Percentiles rank a stretch among this genome's conserved stretches.
phyloP scores from a whole-genome alignment of 1,139 yeast genomes.

The Lodderomyces pseudojiufengensis region DNA sequence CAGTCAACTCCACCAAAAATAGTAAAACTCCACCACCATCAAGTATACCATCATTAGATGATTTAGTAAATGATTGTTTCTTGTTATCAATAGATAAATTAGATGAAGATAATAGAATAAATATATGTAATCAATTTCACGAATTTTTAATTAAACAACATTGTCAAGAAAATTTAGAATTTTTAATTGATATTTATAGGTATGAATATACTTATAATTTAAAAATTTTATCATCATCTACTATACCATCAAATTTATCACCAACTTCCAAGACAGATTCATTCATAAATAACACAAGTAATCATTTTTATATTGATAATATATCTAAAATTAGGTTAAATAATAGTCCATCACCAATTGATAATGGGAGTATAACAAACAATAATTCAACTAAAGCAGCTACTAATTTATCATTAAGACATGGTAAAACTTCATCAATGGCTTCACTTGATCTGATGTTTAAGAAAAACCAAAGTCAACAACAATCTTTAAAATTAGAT shows the following conservation, averaged over 20 bases:
- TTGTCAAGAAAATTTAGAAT: constrained; percentile 45
- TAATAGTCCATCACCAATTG: constrained; percentile 5
- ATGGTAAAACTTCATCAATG: constrained; percentile 6
- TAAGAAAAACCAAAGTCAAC: constrained; percentile 2
- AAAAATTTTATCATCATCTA: constrained; percentile 2
- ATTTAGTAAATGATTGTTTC: constrained; percentile 25
- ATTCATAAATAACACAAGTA: constrained; percentile 2
- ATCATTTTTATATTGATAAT: not conserved
- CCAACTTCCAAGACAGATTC: too few species aligned
- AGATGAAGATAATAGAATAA: constrained; percentile 12
- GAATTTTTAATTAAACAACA: constrained; percentile 25
- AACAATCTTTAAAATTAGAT: constrained; percentile 13
- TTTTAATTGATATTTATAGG: constrained; percentile 43
- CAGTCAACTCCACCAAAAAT: not conserved
- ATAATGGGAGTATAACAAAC: too few species aligned
- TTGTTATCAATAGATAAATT: constrained; percentile 20
- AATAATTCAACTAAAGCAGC: too few species aligned
- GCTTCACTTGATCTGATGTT: constrained; percentile 6
- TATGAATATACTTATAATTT: constrained; percentile 36
- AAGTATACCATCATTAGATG: constrained; percentile 20
- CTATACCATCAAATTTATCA: not conserved
- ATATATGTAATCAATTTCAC: constrained; percentile 19
- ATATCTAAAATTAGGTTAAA: constrained; percentile 12
- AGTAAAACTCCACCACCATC: not conserved
- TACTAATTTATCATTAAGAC: constrained; percentile 5